Evolutionary conservation across 805 yeast genomes (phyloP).

Genomic region (Metschnikowia colocasiae): DNA sequence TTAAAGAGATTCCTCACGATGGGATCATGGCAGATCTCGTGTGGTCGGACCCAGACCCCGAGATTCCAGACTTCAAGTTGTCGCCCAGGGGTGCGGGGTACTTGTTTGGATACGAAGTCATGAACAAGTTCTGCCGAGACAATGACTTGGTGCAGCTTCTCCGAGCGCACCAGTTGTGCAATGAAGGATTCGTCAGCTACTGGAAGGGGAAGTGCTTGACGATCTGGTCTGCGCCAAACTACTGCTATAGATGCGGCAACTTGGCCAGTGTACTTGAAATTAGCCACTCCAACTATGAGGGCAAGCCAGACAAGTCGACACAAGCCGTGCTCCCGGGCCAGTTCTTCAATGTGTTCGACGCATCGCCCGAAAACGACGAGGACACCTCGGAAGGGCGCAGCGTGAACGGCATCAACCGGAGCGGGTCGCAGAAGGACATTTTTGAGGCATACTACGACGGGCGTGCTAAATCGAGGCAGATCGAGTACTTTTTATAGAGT

Average conservation of each 20-base stretch:
- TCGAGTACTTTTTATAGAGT: slow-evolving; percentile 47
- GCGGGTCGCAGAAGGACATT: slow-evolving; percentile 16
- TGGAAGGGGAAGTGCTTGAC: slow-evolving; percentile 91
- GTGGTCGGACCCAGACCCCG: slow-evolving; percentile 94
- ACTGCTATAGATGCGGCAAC: slow-evolving; percentile 95
- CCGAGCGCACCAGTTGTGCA: slow-evolving; percentile 95
- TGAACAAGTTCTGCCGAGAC: slow-evolving; percentile 74
- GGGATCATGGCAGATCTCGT: slow-evolving; percentile 99
- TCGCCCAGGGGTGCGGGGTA: slow-evolving; percentile 98
- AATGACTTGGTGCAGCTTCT: slow-evolving; percentile 78
- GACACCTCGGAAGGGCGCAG: slow-evolving; percentile 43
- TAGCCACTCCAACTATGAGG: slow-evolving; percentile 43
- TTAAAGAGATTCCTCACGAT: slow-evolving; percentile 95
- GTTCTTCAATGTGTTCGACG: slow-evolving; percentile 90
- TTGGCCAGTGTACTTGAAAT: slow-evolving; percentile 96
- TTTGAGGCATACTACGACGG: slow-evolving; percentile 28
- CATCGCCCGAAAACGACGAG: slow-evolving; percentile 88
- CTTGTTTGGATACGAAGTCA: slow-evolving; percentile 89
- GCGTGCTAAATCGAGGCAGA: slow-evolving; percentile 35
- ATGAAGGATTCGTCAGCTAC: slow-evolving; percentile 90
- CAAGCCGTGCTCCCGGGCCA: slow-evolving; percentile 46
- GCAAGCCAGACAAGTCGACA: slow-evolving; percentile 13
- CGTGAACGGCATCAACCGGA: slow-evolving; percentile 31
- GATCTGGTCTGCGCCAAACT: slow-evolving; percentile 98
- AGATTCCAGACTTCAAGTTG: slow-evolving; percentile 71